Percentiles rank a stretch among this genome's conserved stretches.
These are phyloP conservation scores for Discostella stelligera DNA, from an alignment of 352 stramenopile species.

Conservation along the genomic window DNA sequence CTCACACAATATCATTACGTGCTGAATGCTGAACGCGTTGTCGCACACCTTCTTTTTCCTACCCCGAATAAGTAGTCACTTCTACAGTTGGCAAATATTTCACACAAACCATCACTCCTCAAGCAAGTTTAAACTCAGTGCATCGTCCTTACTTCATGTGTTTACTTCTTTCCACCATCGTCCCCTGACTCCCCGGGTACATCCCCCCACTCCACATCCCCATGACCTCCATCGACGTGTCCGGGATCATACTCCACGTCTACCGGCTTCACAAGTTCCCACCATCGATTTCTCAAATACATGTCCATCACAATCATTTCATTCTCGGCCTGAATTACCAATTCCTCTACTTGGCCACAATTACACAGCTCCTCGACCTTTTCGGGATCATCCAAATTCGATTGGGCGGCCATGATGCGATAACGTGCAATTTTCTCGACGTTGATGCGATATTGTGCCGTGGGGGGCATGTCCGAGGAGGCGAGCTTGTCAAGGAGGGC, in stretches of 20 bases:
- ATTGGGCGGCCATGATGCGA: conserved; percentile 62
- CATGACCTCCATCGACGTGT: conserved; percentile 54
- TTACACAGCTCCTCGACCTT: conserved; percentile 77
- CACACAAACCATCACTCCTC: neutral
- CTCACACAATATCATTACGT: no score
- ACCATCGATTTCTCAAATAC: conserved; percentile 77
- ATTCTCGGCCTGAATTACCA: conserved; percentile 80
- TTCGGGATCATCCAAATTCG: conserved; percentile 78
- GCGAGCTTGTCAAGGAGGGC: conserved; percentile 76
- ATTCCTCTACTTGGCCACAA: conserved; percentile 81
- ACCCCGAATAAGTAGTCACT: no score
- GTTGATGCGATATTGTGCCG: conserved; percentile 78
- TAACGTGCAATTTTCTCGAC: conserved; percentile 76
- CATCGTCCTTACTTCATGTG: neutral
- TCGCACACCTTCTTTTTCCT: no score
- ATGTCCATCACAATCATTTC: conserved; percentile 82
- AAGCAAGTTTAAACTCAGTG: neutral
- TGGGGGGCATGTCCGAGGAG: conserved; percentile 75
- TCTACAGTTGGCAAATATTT: no score
- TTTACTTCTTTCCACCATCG: conserved; percentile 29
- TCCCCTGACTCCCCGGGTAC: conserved; percentile 8
- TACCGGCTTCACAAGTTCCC: conserved; percentile 66
- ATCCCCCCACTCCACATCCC: conserved; percentile 58
- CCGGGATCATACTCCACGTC: conserved; percentile 69
- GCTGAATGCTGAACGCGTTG: no score